phyloP scores from a whole-genome alignment of 805 yeast species.

The Wickerhamiella cacticola region DNA sequence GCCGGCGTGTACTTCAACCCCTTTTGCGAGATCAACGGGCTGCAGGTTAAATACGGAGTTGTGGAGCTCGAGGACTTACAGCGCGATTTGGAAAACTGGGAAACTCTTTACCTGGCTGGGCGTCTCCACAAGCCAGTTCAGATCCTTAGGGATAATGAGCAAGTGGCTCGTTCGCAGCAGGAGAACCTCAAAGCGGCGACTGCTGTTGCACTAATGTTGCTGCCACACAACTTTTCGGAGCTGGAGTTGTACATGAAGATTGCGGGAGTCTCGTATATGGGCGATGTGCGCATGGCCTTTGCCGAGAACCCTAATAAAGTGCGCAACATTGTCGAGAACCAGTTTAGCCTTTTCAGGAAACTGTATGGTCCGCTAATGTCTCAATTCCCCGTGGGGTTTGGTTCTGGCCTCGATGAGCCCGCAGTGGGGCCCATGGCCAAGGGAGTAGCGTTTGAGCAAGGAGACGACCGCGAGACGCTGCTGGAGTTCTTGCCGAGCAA shows the following conservation, averaged over 20 bases:
- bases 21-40: conserved; percentile 51
- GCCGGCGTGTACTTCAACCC: conserved; percentile 95
- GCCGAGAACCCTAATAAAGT: conserved; percentile 92
- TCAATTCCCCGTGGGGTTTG: conserved; percentile 31
- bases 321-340: conserved; percentile 70
- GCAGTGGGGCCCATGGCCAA: conserved; percentile 22
- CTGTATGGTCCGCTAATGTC: conserved; percentile 60
- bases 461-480: conserved; percentile 29
- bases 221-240: conserved; percentile 42
- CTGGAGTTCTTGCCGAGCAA: conserved; percentile 38
- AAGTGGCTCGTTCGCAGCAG: conserved; percentile 26
- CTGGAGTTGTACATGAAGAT: conserved; percentile 62
- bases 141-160: conserved; percentile 40
- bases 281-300: conserved; percentile 74
- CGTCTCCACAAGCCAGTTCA: conserved; percentile 89
- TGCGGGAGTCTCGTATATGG: conserved; percentile 71
- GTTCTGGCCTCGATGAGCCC: conserved; percentile 6
- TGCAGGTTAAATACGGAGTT: conserved; percentile 73
- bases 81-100: conserved; percentile 73
- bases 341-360: conserved; percentile 51
- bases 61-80: conserved; percentile 50
- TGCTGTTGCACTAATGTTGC: conserved; percentile 48
- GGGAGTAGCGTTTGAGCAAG: conserved; percentile 26
- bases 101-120: conserved; percentile 77
- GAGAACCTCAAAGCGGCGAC: conserved; percentile 69